Percentiles rank a stretch among this genome's conserved stretches.
phyloP scores from a whole-genome alignment of 2,329 filamentous ascomycete species.

The Pseudogymnoascus sp. region DNA sequence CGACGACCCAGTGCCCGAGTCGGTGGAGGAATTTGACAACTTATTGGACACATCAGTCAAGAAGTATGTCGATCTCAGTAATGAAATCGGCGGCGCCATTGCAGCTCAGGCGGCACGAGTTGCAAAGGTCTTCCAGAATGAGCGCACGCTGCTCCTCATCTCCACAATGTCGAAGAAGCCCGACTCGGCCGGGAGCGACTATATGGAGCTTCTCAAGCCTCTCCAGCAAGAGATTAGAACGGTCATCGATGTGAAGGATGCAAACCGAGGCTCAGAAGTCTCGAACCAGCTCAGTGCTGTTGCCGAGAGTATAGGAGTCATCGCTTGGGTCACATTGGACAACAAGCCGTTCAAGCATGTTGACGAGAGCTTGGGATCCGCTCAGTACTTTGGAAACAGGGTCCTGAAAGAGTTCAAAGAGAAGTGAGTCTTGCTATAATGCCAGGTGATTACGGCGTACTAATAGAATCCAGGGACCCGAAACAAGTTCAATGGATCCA shows the following conservation, averaged over 20 bases:
- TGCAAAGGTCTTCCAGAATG: constrained; percentile 63
- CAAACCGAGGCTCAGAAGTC: constrained; percentile 64
- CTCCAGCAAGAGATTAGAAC: constrained; percentile 74
- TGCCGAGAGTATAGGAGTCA: constrained; percentile 77
- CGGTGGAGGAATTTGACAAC: constrained; percentile 80
- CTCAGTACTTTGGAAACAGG: constrained; percentile 91
- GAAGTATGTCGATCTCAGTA: constrained; percentile 69
- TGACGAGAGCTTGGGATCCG: constrained; percentile 70
- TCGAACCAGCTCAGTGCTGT: constrained; percentile 82
- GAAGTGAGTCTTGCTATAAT: constrained; percentile 40
- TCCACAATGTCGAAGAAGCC: constrained; percentile 90
- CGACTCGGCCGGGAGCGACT: constrained; percentile 53
- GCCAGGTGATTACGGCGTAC: constrained; percentile 7
- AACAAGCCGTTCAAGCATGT: constrained; percentile 78
- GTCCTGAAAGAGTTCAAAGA: constrained; percentile 88
- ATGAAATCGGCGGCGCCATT: constrained; percentile 67
- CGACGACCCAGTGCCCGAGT: constrained; percentile 58
- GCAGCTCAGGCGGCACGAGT: constrained; percentile 63
- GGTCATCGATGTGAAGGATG: constrained; percentile 73
- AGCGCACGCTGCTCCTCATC: constrained; percentile 81
- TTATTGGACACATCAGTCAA: constrained; percentile 67
- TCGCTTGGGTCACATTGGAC: constrained; percentile 86
- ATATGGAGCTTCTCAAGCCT: constrained; percentile 74
- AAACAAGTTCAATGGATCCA: constrained; percentile 83
- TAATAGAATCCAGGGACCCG: constrained; percentile 49